Base-by-base conservation (phyloP, 176 grass and related monocot genomes). In the Poa annua region DNA sequence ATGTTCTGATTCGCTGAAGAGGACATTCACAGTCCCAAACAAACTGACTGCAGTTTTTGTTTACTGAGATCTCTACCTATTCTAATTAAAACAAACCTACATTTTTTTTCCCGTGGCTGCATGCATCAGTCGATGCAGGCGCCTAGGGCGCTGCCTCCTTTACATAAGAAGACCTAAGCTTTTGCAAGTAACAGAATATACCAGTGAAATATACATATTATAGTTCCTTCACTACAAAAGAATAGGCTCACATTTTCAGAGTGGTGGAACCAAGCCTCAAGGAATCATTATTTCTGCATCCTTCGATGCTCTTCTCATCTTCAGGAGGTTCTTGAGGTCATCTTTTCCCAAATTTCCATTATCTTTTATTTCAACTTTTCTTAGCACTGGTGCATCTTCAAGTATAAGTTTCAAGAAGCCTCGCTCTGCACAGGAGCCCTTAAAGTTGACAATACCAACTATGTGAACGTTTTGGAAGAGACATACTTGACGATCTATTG, bases 221-320 rank as follows among this genome's bases (percentile, higher is more conserved):
- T 33, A 21, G 51, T 42, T 35, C 36, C 32, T 69, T 75, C 53
- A 63, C 66, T 22, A 65, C 17, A 83, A 78, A 88, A 50, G 16
- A 25, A 2, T 74, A 74, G 8, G 3, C 24, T 74, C 24, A 74
- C 70, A 44, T 74, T 45, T 19, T 5, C 3, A 12, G 3, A 50
- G 45, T 50, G 24, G 70, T 15, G 24, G 70, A 74, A 74, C 8
- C 15, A 20, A 74, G 8, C 48, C 71, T 74, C 71, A 74, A 17
- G 70, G 20, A 41, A 70, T 19, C 11, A 75, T 19, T 76, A 76
- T 50, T 76, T 81, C 51, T 76, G 77, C 71, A 69, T 71, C 77
- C 71, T 52, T 85, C 2, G 77, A 85, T 63, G 82, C 41, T 53
- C 71, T 85, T 85, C 53, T 81, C 86, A 88, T 74, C 66, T 79